These are phyloP conservation scores for Keithomyces neogunnii DNA, from an alignment of 2,329 filamentous ascomycete species.

Conservation along the genomic window DNA sequence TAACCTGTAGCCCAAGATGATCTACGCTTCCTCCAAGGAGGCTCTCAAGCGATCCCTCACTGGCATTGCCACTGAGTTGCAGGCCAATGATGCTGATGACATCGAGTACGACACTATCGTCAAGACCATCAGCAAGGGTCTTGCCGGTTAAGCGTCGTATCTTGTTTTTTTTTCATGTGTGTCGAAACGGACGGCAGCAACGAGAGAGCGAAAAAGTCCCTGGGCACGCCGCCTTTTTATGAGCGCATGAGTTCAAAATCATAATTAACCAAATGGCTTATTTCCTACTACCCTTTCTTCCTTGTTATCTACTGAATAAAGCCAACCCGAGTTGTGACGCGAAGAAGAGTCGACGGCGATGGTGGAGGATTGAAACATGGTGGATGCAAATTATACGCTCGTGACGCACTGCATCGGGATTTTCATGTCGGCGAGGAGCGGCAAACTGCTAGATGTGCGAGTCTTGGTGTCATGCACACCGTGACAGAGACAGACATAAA, in stretches of 20 bases:
- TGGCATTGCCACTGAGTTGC: slow-evolving; percentile 67
- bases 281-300: neutral
- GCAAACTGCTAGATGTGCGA: neutral
- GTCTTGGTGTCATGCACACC: neutral
- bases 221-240: slow-evolving; percentile 10
- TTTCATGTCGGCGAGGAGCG: neutral
- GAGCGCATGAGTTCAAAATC: slow-evolving; percentile 18
- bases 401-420: slow-evolving; percentile 2
- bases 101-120: slow-evolving; percentile 70
- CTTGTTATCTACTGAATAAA: slow-evolving; percentile 15
- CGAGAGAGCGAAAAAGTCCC: neutral
- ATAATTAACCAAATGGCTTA: slow-evolving; percentile 4
- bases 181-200: neutral
- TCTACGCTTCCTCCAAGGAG: slow-evolving; percentile 84
- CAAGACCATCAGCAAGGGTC: slow-evolving; percentile 55
- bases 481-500: neutral
- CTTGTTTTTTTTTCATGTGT: neutral
- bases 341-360: slow-evolving; percentile 13
- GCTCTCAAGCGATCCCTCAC: slow-evolving; percentile 72
- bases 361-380: neutral
- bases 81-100: slow-evolving; percentile 78
- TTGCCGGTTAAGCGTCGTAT: slow-evolving; percentile 26
- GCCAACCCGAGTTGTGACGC: slow-evolving; percentile 17
- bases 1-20: slow-evolving; percentile 69
- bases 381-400: slow-evolving; percentile 1